Percentiles rank a stretch among this genome's conserved stretches.
These are phyloP conservation scores for Fraxinus anomala DNA, from an alignment of 257 asterid genomes.

Conservation along the genomic window DNA sequence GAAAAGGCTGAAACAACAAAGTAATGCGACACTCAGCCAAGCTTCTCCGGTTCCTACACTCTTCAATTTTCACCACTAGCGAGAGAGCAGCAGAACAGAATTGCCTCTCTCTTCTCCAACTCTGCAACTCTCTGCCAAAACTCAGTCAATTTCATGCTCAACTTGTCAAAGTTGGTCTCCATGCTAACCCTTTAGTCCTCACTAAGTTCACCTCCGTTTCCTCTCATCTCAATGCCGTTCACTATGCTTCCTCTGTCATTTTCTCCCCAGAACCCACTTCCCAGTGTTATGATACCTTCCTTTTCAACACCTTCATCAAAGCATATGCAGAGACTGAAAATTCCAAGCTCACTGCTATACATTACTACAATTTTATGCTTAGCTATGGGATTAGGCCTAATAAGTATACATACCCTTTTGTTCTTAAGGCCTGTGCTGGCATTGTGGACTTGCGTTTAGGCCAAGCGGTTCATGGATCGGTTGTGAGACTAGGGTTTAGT, in stretches of 20 bases:
- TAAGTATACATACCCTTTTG: slow-evolving; percentile 74
- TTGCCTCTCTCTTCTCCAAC: slow-evolving; percentile 62
- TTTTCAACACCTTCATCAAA: slow-evolving; percentile 68
- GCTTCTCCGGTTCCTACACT: slow-evolving; percentile 9
- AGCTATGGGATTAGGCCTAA: slow-evolving; percentile 48
- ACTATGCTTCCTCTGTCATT: slow-evolving; percentile 59
- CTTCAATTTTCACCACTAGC: slow-evolving; percentile 6
- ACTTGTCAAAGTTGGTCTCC: slow-evolving; percentile 64
- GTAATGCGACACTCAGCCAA: slow-evolving; percentile 1
- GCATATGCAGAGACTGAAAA: slow-evolving; percentile 56
- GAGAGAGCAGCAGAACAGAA: slow-evolving; percentile 65
- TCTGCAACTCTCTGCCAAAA: slow-evolving; percentile 58
- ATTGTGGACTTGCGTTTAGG: slow-evolving; percentile 53
- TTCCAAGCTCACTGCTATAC: slow-evolving; percentile 42
- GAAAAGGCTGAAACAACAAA: not conserved
- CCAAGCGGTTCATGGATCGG: slow-evolving; percentile 54
- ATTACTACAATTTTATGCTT: slow-evolving; percentile 51
- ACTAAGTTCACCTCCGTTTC: slow-evolving; percentile 68
- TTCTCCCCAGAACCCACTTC: slow-evolving; percentile 50
- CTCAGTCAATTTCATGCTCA: slow-evolving; percentile 63
- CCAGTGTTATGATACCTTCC: slow-evolving; percentile 62
- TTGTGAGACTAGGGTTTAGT: slow-evolving; percentile 54
- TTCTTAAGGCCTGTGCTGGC: slow-evolving; percentile 84
- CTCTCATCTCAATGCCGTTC: slow-evolving; percentile 49
- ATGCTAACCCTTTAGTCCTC: slow-evolving; percentile 60